Percentiles rank a stretch among this genome's conserved stretches.
Evolutionary conservation across 768 basidiomycete species (phyloP).

Genomic region (Cystoderma amianthinum): DNA sequence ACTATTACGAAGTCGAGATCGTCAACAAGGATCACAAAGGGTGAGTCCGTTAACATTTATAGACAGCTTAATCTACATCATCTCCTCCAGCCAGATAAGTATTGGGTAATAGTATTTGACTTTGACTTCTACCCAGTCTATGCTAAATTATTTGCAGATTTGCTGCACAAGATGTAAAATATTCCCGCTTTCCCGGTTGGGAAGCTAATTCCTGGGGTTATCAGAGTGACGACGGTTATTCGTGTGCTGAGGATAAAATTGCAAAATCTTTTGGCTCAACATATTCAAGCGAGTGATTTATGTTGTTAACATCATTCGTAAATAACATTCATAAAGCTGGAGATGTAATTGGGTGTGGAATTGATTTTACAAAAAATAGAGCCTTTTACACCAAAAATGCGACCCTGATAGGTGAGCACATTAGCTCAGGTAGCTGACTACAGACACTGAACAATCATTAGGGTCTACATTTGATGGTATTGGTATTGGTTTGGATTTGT

Average conservation of each 20-base stretch:
- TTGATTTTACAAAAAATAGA: slow-evolving; percentile 77
- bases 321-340: slow-evolving; percentile 42
- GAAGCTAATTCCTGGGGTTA: slow-evolving; percentile 87
- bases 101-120: slow-evolving; percentile 54
- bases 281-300: slow-evolving; percentile 61
- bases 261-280: slow-evolving; percentile 71
- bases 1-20: slow-evolving; percentile 91
- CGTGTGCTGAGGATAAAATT: slow-evolving; percentile 67
- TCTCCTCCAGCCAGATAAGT: slow-evolving; percentile 57
- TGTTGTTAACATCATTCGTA: background rate
- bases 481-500: slow-evolving; percentile 59
- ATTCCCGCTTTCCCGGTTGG: slow-evolving; percentile 81
- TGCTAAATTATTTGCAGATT: slow-evolving; percentile 43
- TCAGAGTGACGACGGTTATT: slow-evolving; percentile 82
- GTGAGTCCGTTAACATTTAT: slow-evolving; percentile 31
- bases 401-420: slow-evolving; percentile 46
- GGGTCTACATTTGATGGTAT: slow-evolving; percentile 70
- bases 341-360: slow-evolving; percentile 87
- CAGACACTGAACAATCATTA: slow-evolving; percentile 14
- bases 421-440: slow-evolving; percentile 1
- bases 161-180: slow-evolving; percentile 53
- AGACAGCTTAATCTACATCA: background rate
- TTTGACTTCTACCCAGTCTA: slow-evolving; percentile 1
- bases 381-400: slow-evolving; percentile 93
- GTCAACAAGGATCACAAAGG: slow-evolving; percentile 76